Percentiles rank a stretch among this genome's conserved stretches.
Evolutionary conservation across 768 basidiomycete species (phyloP).

Genomic region (Guyanaporus albipodus): DNA sequence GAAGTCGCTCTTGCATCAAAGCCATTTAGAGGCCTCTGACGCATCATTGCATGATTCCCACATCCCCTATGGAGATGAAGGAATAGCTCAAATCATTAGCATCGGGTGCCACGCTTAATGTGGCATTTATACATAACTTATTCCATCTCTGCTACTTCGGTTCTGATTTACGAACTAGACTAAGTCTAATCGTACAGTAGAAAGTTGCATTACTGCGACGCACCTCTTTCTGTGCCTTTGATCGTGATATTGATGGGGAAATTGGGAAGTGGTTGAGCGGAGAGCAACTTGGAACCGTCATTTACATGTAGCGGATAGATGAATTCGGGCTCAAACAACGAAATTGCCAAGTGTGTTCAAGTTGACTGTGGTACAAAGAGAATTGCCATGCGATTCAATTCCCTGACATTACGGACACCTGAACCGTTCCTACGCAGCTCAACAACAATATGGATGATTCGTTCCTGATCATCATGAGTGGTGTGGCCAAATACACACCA

Average conservation of each 20-base stretch:
- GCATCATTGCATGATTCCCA: conserved; percentile 18
- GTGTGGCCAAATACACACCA: no score
- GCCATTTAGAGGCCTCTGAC: conserved; percentile 13
- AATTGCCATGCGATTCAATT: no score
- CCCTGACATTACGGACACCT: no score
- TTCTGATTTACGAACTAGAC: neutral
- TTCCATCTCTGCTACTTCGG: neutral
- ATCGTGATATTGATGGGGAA: neutral
- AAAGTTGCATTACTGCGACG: no score
- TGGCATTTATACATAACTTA: neutral
- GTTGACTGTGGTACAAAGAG: no score
- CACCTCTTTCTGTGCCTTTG: neutral
- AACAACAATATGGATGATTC: no score
- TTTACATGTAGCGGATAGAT: no score
- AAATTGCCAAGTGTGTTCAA: no score
- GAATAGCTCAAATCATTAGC: conserved; percentile 46
- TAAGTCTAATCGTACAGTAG: conserved; percentile 1
- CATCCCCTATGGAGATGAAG: conserved; percentile 56
- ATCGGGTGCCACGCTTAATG: conserved; percentile 40
- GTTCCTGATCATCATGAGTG: no score
- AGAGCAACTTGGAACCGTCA: no score
- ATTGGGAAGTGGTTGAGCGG: neutral
- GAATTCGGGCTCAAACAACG: no score
- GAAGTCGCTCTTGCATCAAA: conserved; percentile 15
- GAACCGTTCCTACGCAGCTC: no score